A percentile compares a stretch with the other conserved stretches of the same genome.
Conservation (phyloP, 257 asterid genomes). For the Rehmannia glutinosa region DNA sequence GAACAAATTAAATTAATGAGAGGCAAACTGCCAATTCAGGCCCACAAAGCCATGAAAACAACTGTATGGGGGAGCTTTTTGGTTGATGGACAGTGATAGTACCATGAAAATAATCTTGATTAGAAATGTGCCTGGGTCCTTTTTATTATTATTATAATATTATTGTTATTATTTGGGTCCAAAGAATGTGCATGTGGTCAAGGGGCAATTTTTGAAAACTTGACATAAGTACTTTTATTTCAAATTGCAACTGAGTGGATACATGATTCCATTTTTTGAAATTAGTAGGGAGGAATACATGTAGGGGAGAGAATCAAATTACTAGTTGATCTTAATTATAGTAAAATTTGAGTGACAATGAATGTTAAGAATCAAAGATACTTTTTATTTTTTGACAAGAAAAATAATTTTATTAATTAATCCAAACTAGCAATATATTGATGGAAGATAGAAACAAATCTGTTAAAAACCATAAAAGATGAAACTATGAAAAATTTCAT, state of each 20-base stretch:
- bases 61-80: conserved; percentile 6
- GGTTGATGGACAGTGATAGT: conserved; percentile 1
- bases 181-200: background rate
- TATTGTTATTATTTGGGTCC: background rate
- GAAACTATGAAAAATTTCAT: too few relatives aligned
- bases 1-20: background rate
- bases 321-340: too few relatives aligned
- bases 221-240: background rate
- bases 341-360: too few relatives aligned
- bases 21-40: background rate
- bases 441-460: too few relatives aligned
- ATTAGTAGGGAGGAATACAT: too few relatives aligned
- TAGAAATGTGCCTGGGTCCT: background rate
- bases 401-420: too few relatives aligned
- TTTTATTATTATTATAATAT: background rate
- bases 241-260: background rate
- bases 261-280: too few relatives aligned
- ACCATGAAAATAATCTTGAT: conserved; percentile 18
- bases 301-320: too few relatives aligned
- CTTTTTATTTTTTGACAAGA: too few relatives aligned
- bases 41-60: conserved; percentile 23
- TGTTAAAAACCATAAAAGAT: too few relatives aligned
- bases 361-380: too few relatives aligned
- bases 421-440: too few relatives aligned
- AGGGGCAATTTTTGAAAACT: background rate